phyloP scores from a whole-genome alignment of 2,329 filamentous ascomycete genomes.

The Mycosphaerella sp. region DNA sequence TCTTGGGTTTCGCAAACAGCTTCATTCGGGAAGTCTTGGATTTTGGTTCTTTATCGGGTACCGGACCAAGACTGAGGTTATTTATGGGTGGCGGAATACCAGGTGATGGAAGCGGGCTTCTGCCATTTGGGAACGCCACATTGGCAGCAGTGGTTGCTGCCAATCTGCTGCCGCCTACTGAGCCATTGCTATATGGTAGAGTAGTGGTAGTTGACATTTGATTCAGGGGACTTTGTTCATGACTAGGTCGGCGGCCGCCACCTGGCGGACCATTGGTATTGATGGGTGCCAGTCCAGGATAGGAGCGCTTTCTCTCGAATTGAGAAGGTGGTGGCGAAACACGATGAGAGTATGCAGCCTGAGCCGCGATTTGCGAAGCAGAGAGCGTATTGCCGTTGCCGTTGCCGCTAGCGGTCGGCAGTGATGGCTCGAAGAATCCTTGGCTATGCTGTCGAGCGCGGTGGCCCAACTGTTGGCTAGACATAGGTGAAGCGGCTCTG shows the following conservation, averaged over 20 bases:
- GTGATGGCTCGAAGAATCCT: conserved; percentile 68
- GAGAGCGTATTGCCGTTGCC: conserved; percentile 36
- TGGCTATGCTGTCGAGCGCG: conserved; percentile 64
- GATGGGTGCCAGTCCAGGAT: conserved; percentile 60
- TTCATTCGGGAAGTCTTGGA: conserved; percentile 72
- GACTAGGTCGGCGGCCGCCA: conserved; percentile 25
- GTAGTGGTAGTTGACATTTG: conserved; percentile 19
- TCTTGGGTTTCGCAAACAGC: conserved; percentile 65
- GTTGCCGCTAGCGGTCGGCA: conserved; percentile 46
- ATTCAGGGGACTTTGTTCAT: conserved; percentile 30
- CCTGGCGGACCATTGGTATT: conserved; percentile 28
- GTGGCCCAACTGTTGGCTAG: conserved; percentile 41
- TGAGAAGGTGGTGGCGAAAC: conserved; percentile 24
- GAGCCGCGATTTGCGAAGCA: conserved; percentile 75
- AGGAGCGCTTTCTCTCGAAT: conserved; percentile 59
- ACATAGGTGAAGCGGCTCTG: conserved; percentile 30
- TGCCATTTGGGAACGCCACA: conserved; percentile 57
- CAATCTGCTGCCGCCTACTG: conserved; percentile 54
- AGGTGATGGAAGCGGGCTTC: conserved; percentile 49
- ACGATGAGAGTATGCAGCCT: conserved; percentile 61
- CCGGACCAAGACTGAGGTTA: conserved; percentile 19
- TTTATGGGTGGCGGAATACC: conserved; percentile 22
- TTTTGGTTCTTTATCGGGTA: conserved; percentile 53
- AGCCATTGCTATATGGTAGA: conserved; percentile 53
- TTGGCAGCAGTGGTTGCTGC: conserved; percentile 68